These are phyloP conservation scores for Artemisia annua DNA, from an alignment of 129 eudicot species.

Conservation along the genomic window DNA sequence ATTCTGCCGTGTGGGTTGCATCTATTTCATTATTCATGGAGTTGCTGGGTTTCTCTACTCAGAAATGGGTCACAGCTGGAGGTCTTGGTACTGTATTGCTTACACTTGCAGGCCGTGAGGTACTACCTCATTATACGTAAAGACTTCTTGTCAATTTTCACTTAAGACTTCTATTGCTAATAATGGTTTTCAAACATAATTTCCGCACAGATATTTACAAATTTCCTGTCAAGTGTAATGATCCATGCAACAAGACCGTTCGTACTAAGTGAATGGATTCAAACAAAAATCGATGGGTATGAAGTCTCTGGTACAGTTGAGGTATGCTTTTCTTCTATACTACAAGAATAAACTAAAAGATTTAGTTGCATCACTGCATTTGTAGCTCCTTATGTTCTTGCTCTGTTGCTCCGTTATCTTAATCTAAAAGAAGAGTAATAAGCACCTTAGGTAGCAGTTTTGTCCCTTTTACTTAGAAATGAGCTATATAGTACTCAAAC, in stretches of 20 bases:
- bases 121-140: conserved; percentile 15
- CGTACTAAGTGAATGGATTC: conserved; percentile 79
- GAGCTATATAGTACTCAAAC: too few relatives aligned
- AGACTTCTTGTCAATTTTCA: not conserved
- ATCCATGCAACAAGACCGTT: conserved; percentile 57
- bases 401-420: too few relatives aligned
- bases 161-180: not conserved
- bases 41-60: conserved; percentile 86
- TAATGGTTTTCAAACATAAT: conserved; percentile 19
- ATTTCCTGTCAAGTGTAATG: conserved; percentile 53
- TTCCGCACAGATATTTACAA: conserved; percentile 63
- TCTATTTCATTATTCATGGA: conserved; percentile 84
- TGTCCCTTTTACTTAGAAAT: too few relatives aligned
- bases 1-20: conserved; percentile 85
- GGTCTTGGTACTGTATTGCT: conserved; percentile 88
- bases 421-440: too few relatives aligned
- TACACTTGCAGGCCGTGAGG: conserved; percentile 28
- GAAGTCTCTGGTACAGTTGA: conserved; percentile 91
- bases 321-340: conserved; percentile 45
- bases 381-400: too few relatives aligned
- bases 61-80: conserved; percentile 89
- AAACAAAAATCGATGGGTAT: conserved; percentile 72
- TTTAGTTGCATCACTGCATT: too few relatives aligned
- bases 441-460: too few relatives aligned
- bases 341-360: too few relatives aligned